A percentile compares a stretch with the other conserved stretches of the same genome.
Evolutionary conservation across 1,284 basidiomycete species (phyloP).

Genomic region (Microbotryomycetes sp.): DNA sequence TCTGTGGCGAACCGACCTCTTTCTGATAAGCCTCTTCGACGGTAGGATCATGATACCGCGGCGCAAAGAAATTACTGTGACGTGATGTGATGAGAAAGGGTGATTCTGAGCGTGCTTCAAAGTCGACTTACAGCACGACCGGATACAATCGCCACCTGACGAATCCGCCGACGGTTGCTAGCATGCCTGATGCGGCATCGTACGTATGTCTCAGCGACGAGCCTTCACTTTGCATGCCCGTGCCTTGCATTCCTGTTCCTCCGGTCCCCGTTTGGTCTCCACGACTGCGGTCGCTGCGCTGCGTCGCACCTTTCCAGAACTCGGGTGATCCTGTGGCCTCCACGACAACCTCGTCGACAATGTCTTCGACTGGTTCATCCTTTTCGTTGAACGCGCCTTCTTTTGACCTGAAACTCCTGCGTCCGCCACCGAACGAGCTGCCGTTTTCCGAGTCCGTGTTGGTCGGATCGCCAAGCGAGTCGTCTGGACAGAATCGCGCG

Average conservation of each 20-base stretch:
- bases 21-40: conserved; percentile 29
- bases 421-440: conserved; percentile 5
- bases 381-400: background rate
- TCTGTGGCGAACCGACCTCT: conserved; percentile 5
- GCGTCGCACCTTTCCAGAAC: conserved; percentile 15
- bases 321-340: conserved; percentile 17
- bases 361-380: conserved; percentile 11
- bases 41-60: conserved; percentile 16
- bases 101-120: background rate
- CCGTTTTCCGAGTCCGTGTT: conserved; percentile 14
- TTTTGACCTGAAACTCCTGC: background rate
- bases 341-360: conserved; percentile 29
- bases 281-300: conserved; percentile 4
- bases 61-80: conserved; percentile 7
- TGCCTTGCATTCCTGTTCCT: conserved; percentile 13
- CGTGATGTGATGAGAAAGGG: no score
- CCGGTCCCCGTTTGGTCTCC: conserved; percentile 16
- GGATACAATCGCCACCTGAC: conserved; percentile 18
- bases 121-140: conserved; percentile 3
- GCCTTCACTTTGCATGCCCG: conserved; percentile 16
- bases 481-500: conserved; percentile 1
- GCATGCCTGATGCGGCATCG: conserved; percentile 13
- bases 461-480: conserved; percentile 28
- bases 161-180: conserved; percentile 9
- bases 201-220: conserved; percentile 18